Conservation (phyloP, 2,329 filamentous ascomycete genomes). For the Aspergillus sp. region DNA sequence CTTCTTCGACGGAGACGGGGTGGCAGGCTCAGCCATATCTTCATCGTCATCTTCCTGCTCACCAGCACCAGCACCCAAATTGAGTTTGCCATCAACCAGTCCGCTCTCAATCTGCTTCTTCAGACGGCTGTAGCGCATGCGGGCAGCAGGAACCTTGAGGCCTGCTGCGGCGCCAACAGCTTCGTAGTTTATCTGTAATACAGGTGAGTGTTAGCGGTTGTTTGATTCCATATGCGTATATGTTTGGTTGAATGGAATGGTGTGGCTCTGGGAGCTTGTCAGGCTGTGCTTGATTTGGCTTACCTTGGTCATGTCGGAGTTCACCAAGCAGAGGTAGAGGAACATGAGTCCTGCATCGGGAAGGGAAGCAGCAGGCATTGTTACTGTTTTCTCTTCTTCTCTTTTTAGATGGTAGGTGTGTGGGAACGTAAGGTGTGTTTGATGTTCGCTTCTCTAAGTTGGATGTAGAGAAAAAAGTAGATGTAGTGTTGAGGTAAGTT, state of each 20-base stretch:
- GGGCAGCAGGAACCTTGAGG: conserved; percentile 14
- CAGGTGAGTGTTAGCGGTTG: not conserved
- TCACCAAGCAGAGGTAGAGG: conserved; percentile 43
- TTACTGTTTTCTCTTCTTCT: not conserved
- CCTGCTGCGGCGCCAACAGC: conserved; percentile 17
- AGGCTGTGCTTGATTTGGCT: conserved; percentile 9
- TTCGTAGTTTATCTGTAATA: conserved; percentile 40
- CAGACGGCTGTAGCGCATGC: conserved; percentile 17
- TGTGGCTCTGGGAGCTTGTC: too few species aligned
- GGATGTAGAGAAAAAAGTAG: not conserved
- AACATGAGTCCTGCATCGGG: conserved; percentile 43
- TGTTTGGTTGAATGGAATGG: not conserved
- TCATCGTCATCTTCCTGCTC: not conserved
- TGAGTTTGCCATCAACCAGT: conserved; percentile 9
- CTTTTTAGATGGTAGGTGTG: not conserved
- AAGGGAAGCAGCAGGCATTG: conserved; percentile 38
- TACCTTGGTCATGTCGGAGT: conserved; percentile 40
- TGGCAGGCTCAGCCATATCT: not conserved
- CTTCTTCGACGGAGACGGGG: conserved; percentile 1
- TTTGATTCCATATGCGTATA: not conserved
- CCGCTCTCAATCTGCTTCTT: conserved; percentile 14
- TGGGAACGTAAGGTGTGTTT: not conserved
- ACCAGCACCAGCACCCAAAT: not conserved
- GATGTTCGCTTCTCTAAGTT: not conserved
- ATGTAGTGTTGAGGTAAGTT: not conserved